phyloP scores from a whole-genome alignment of 2,329 filamentous ascomycete species.

The Paraphoma chrysanthemicola region DNA sequence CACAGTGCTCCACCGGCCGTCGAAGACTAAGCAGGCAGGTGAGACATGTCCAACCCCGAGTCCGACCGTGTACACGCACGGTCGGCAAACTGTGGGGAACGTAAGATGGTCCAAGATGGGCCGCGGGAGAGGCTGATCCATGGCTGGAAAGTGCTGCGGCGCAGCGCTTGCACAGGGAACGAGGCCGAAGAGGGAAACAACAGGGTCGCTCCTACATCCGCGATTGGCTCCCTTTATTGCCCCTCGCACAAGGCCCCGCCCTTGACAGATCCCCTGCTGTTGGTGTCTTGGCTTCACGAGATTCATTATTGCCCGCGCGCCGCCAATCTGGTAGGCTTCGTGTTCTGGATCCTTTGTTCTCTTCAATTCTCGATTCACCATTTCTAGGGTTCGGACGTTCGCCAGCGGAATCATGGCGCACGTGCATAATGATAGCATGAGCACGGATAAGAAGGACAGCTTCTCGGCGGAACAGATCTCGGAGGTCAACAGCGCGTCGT shows the following conservation, averaged over 20 bases:
- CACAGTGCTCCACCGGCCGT: background rate
- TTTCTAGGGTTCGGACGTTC: background rate
- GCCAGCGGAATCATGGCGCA: conserved; percentile 11
- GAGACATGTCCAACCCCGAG: background rate
- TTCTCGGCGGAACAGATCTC: conserved; percentile 13
- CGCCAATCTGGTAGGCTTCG: background rate
- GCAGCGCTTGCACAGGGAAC: conserved; percentile 13
- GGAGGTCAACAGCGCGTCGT: conserved; percentile 13
- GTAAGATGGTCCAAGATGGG: conserved; percentile 2
- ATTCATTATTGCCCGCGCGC: conserved; percentile 5
- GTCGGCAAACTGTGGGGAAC: conserved; percentile 5
- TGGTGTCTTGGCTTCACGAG: background rate
- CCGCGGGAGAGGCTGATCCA: conserved; percentile 8
- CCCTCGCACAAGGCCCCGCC: conserved; percentile 5
- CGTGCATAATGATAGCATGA: conserved; percentile 3
- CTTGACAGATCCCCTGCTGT: background rate
- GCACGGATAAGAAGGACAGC: conserved; percentile 8
- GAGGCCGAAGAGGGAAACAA: conserved; percentile 1
- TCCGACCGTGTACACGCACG: background rate
- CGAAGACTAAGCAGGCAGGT: background rate
- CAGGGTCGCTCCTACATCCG: background rate
- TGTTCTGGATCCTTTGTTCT: background rate
- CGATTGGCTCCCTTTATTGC: conserved; percentile 13
- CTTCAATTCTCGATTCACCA: background rate
- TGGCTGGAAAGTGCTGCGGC: background rate